Evolutionary conservation across 1,284 basidiomycete genomes (phyloP), one percentile per base, ranked within the genome.

Genomic region (Sporisorium exsertum): DNA sequence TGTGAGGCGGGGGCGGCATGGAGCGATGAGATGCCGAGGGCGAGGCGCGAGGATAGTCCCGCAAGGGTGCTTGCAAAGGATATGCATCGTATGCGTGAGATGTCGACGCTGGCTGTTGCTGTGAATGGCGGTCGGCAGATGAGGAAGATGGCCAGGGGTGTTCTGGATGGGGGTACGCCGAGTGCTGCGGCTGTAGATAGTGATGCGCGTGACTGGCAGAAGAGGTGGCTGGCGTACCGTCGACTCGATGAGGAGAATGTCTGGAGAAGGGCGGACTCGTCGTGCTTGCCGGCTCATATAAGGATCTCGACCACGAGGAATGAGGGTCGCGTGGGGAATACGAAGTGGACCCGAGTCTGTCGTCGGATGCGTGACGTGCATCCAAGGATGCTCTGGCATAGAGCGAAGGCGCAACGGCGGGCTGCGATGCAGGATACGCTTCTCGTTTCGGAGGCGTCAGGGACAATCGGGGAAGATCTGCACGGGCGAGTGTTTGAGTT

Each of bases 11-110:
- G 12, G 51, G 63, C 16, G 51, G 63, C 58, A 65, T 62, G 46
- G 55, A 22, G 20, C 45, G 63, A 43, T 58, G 51, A 7, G 59
- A 53, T 3, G 63, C 40, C 15, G 54, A 47, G 5, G 69, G 69
- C 35, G 69, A 71, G 13, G 69, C 43, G 18, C 69, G 63, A 40
- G 65, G 58, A 1, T 58, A 40, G n/a, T 71, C 63, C 49, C 63
- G 69, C 22, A 42, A 20, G 6, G 63, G 52, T 13, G 42, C 51
- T 13, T 71, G 69, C 6, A 71, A 55, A 37, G 69, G 69, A 50
- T 65, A 65, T 6, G 54, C 46, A n/a, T 71, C 59, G 51, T 55
- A 62, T 1, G 22, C 27, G 5, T 58, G 58, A 5, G 33, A 4
- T 18, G 58, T 20, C 1, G 58, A 46, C 7, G 62, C 24, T 8